Evolutionary conservation across 805 yeast species (phyloP).

Genomic region (Brettanomyces custersianus): DNA sequence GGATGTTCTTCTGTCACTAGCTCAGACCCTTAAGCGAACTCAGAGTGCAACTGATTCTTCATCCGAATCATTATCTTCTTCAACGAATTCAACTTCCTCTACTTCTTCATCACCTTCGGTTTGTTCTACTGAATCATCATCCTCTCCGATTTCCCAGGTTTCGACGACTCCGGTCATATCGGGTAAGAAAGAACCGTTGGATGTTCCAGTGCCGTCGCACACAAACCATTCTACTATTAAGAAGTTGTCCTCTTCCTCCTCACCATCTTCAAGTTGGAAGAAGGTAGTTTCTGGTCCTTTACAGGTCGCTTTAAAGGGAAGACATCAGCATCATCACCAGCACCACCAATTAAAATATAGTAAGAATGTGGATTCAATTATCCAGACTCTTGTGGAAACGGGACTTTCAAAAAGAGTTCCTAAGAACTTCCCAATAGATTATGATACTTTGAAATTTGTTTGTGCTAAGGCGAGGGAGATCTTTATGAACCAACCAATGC

Average conservation of each 20-base stretch:
- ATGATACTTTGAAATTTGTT: slow-evolving; percentile 46
- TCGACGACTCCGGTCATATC: background rate
- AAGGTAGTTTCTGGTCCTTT: background rate
- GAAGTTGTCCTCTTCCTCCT: no score
- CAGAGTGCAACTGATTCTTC: no score
- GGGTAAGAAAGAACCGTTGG: no score
- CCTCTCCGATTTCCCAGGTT: slow-evolving; percentile 13
- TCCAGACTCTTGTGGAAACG: slow-evolving; percentile 47
- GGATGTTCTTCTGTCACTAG: no score
- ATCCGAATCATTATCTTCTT: slow-evolving; percentile 32
- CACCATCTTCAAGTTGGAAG: slow-evolving; percentile 5
- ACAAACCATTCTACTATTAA: no score
- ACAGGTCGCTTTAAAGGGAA: background rate
- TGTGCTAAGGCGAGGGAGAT: slow-evolving; percentile 51
- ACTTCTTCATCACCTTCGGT: slow-evolving; percentile 6
- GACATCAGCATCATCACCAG: slow-evolving; percentile 9
- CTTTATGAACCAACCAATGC: slow-evolving; percentile 55
- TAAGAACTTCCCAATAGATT: slow-evolving; percentile 41
- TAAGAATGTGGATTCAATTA: slow-evolving; percentile 52
- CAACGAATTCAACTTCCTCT: slow-evolving; percentile 14
- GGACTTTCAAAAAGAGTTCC: slow-evolving; percentile 36
- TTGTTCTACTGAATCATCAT: no score
- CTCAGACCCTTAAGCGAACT: no score
- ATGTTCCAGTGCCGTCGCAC: no score
- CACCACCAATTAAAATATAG: slow-evolving; percentile 2